Conservation (phyloP, 306 rosid species). For the Medicago ruthenica region DNA sequence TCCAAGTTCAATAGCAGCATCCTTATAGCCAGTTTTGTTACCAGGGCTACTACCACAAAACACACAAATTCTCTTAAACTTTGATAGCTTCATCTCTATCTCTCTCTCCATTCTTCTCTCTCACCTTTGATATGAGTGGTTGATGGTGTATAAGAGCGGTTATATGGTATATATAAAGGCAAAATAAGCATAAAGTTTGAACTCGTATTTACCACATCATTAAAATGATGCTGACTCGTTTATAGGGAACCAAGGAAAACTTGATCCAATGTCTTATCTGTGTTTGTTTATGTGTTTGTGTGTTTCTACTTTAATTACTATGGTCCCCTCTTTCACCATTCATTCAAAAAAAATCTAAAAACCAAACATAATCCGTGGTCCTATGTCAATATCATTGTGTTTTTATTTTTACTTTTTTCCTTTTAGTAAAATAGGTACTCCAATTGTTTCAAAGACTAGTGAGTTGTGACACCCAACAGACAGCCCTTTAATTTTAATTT, state of each 20-base stretch:
- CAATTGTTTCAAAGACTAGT: neutral
- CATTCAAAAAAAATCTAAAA: constrained; percentile 1
- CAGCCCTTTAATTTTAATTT: neutral
- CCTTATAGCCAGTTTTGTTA: constrained; percentile 79
- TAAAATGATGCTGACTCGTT: constrained; percentile 45
- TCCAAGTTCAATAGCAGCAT: constrained; percentile 95
- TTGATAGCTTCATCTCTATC: constrained; percentile 58
- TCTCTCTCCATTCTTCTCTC: constrained; percentile 54
- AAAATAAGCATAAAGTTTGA: constrained; percentile 41
- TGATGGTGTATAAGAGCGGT: constrained; percentile 19
- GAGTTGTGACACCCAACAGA: neutral
- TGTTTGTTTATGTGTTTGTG: constrained; percentile 12
- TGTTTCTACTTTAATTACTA: constrained; percentile 41
- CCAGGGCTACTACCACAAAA: constrained; percentile 97
- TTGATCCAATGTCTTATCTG: constrained; percentile 27
- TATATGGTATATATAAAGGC: constrained; percentile 57
- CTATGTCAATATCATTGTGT: constrained; percentile 34
- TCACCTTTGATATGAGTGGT: constrained; percentile 30
- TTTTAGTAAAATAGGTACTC: constrained; percentile 14
- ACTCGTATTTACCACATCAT: constrained; percentile 51
- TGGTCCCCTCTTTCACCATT: constrained; percentile 43
- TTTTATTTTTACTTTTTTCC: neutral
- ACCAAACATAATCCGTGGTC: constrained; percentile 32
- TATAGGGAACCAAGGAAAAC: constrained; percentile 24
- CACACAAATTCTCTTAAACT: constrained; percentile 91